phyloP scores from a whole-genome alignment of 495 filamentous ascomycete genomes.

The Trichocladium uniseriatum region DNA sequence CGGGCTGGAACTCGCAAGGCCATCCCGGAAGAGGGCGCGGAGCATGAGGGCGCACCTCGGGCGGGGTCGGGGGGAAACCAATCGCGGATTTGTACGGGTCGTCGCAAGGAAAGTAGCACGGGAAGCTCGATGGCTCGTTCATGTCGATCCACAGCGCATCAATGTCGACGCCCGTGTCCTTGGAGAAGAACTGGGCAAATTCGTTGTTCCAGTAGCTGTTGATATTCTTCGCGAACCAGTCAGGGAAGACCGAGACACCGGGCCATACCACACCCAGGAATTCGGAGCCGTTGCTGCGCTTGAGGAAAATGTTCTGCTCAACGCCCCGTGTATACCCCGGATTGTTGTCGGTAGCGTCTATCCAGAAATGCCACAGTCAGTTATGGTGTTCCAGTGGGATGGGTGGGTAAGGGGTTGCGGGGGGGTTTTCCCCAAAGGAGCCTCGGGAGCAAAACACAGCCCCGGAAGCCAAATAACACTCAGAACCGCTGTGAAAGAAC shows the following conservation, averaged over 20 bases:
- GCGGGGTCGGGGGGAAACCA: constrained; percentile 56
- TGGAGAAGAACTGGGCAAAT: constrained; percentile 59
- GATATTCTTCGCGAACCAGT: constrained; percentile 69
- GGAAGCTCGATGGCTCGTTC: constrained; percentile 59
- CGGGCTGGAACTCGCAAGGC: constrained; percentile 60
- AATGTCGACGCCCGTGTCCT: constrained; percentile 61
- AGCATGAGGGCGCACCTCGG: constrained; percentile 48
- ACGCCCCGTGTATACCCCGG: constrained; percentile 56
- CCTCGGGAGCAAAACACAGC: no score
- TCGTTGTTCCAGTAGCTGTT: constrained; percentile 66
- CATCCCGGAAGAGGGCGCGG: constrained; percentile 59
- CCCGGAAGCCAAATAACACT: no score
- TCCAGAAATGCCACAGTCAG: no score
- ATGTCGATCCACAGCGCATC: constrained; percentile 86
- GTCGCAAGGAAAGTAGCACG: constrained; percentile 65
- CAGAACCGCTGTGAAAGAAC: no score
- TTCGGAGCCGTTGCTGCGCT: constrained; percentile 52
- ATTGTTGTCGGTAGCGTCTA: no score
- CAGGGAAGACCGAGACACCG: constrained; percentile 68
- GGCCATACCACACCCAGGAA: constrained; percentile 83
- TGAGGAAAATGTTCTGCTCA: constrained; percentile 55
- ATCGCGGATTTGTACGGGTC: constrained; percentile 48
- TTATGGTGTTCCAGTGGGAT: no score
- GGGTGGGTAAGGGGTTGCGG: no score
- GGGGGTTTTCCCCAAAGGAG: no score